Evolutionary conservation across 2,329 filamentous ascomycete species (phyloP), one percentile per base, ranked within the genome.

Genomic region (Tolypocladium tundrense): DNA sequence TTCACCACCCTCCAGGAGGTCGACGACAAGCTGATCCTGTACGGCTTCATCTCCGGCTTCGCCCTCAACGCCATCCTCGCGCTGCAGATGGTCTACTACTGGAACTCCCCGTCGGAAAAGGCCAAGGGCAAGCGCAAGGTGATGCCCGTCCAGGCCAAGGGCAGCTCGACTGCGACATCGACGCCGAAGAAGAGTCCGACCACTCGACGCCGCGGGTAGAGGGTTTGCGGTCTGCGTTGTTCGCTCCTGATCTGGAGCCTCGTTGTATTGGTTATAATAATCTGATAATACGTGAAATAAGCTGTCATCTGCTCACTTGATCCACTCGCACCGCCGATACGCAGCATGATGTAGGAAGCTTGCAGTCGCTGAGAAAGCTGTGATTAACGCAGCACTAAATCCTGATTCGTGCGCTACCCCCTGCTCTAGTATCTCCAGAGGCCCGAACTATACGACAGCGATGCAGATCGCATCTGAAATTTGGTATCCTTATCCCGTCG

Each of bases 1-100:
- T 99, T 97, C 75, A 99, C 94, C 39, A 99, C 95, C 10, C 79
- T 99, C 59, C 92, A 97, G 70, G 94, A 99, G 78, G 94, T 99
- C 60, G 89, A 96, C 72, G 94, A 99, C 74, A 92, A 92, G 75
- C 81, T 97, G 59, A 97, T 99, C 67, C 82, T 99, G 33, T 97
- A 96, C 75, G 89, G 92, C 55, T 97, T 96, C 79, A 77, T 97
- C 57, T 90, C 91, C 9, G 94, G 91, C 35, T 97, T 97, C 71
- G 76, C 79, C n/a, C 83, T 99, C 66, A 99, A 99, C 74, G 79
- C 86, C 59, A 82, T 99, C 58, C 80, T 99, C 59, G 92, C 92
- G 16, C 75, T 81, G 43, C 94, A 99, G 78, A 94, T 99, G 88
- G 70, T 96, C 35, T 96, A 92, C 76, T 97, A 97, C 79, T 99